A percentile compares a stretch with the other conserved stretches of the same genome.
These are phyloP conservation scores for Musa acuminata DNA, from an alignment of 176 grass and related monocot species.

Conservation along the genomic window DNA sequence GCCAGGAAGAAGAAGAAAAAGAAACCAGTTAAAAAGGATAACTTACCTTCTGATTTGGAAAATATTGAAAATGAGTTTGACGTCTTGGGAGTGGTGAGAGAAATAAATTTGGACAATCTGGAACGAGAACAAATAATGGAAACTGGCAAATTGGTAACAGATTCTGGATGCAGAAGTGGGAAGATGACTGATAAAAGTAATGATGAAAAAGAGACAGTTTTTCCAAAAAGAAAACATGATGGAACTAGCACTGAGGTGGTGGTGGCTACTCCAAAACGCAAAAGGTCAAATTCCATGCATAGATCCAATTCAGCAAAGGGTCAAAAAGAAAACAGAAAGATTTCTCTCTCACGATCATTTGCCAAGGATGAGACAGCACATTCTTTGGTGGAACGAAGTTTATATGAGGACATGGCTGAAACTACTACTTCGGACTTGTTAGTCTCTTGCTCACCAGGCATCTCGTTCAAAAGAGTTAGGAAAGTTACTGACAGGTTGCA, in stretches of 20 bases:
- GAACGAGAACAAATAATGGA: conserved; percentile 23
- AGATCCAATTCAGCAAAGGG: conserved; percentile 42
- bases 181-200: conserved; percentile 24
- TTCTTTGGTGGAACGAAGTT: conserved; percentile 32
- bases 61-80: conserved; percentile 60
- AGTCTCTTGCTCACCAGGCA: conserved; percentile 23
- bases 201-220: conserved; percentile 27
- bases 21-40: conserved; percentile 45
- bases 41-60: conserved; percentile 38
- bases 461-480: conserved; percentile 43
- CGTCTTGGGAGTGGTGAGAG: conserved; percentile 80
- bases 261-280: conserved; percentile 75
- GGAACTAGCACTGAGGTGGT: conserved; percentile 18
- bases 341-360: conserved; percentile 15
- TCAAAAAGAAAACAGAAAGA: conserved; percentile 30
- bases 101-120: conserved; percentile 79
- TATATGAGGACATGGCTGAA: conserved; percentile 25
- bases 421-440: conserved; percentile 28
- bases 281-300: conserved; percentile 62
- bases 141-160: conserved; percentile 33
- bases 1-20: conserved; percentile 47
- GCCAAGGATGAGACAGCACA: conserved; percentile 28
- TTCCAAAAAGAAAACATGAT: conserved; percentile 30
- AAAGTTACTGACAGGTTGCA: conserved; percentile 35
- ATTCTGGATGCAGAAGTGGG: not conserved